phyloP scores from a whole-genome alignment of 2,329 filamentous ascomycete species.

The Botrytis pseudocinerea region DNA sequence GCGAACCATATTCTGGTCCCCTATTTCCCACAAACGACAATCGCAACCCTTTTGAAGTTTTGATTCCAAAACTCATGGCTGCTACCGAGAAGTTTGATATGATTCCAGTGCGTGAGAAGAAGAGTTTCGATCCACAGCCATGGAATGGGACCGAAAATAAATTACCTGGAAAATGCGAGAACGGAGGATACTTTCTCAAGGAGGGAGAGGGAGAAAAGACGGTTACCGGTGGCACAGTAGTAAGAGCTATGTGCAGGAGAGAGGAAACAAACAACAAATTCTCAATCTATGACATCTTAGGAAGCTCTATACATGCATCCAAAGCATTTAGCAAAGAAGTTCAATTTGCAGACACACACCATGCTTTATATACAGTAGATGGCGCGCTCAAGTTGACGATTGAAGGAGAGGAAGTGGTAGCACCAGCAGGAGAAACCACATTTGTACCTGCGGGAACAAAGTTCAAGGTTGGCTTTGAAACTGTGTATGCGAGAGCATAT shows the following conservation, averaged over 20 bases:
- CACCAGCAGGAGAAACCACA: slow-evolving; percentile 31
- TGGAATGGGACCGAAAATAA: slow-evolving; percentile 46
- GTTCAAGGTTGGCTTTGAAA: slow-evolving; percentile 29
- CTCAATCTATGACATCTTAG: slow-evolving; percentile 55
- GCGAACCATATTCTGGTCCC: slow-evolving; percentile 52
- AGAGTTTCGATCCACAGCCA: slow-evolving; percentile 47
- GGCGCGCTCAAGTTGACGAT: slow-evolving; percentile 48
- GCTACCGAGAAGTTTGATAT: slow-evolving; percentile 58
- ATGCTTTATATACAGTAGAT: slow-evolving; percentile 53
- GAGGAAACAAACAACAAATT: slow-evolving; percentile 51
- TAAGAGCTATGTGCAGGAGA: slow-evolving; percentile 50
- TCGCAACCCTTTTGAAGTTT: slow-evolving; percentile 51
- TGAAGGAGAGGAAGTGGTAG: slow-evolving; percentile 35
- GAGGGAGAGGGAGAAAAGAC: slow-evolving; percentile 52
- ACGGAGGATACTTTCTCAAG: slow-evolving; percentile 51
- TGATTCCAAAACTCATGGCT: slow-evolving; percentile 57
- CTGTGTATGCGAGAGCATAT: slow-evolving; percentile 33
- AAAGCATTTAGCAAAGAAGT: slow-evolving; percentile 44
- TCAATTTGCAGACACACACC: slow-evolving; percentile 51
- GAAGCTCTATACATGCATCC: slow-evolving; percentile 43
- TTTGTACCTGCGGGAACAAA: slow-evolving; percentile 34
- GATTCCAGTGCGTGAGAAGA: slow-evolving; percentile 51
- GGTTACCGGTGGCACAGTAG: slow-evolving; percentile 48
- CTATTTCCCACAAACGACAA: slow-evolving; percentile 53
- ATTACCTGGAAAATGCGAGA: slow-evolving; percentile 44